Percentiles rank a stretch among this genome's conserved stretches.
These are phyloP conservation scores for Moniliella sp. DNA, from an alignment of 1,284 basidiomycete species.

Conservation along the genomic window DNA sequence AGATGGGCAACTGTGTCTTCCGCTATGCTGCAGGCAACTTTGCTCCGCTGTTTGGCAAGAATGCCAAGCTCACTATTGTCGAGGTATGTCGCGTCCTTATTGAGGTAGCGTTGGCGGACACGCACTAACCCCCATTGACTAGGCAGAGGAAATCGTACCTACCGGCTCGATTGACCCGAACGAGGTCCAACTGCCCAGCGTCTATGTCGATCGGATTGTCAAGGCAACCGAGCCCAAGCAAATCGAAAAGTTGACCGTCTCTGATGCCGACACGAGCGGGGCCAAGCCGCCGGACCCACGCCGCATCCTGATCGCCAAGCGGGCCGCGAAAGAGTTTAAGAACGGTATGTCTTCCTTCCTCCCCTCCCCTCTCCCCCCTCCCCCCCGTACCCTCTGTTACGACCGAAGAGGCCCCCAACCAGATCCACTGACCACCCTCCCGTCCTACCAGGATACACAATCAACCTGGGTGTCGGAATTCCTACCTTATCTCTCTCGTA, in stretches of 20 bases:
- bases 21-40: conserved; percentile 70
- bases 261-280: conserved; percentile 20
- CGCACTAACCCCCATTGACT: conserved; percentile 1
- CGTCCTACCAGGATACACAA: no score
- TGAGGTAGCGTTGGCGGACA: conserved; percentile 1
- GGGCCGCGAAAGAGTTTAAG: conserved; percentile 69
- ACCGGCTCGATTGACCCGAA: conserved; percentile 62
- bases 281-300: conserved; percentile 14
- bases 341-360: conserved; percentile 74
- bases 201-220: conserved; percentile 71
- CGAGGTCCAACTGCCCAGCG: conserved; percentile 44
- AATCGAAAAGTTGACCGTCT: conserved; percentile 19
- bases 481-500: conserved; percentile 60
- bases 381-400: background rate
- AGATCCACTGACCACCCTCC: no score
- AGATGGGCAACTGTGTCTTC: conserved; percentile 39
- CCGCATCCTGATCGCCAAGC: conserved; percentile 58
- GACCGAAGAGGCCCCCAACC: background rate
- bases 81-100: conserved; percentile 42
- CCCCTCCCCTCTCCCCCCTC: background rate
- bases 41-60: conserved; percentile 61
- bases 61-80: conserved; percentile 71
- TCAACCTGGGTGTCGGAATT: conserved; percentile 55
- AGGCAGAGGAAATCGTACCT: conserved; percentile 80
- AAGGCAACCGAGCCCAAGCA: conserved; percentile 39